Evolutionary conservation across 768 basidiomycete genomes (phyloP).

Genomic region (Tylopilus plumbeoviolaceoides): DNA sequence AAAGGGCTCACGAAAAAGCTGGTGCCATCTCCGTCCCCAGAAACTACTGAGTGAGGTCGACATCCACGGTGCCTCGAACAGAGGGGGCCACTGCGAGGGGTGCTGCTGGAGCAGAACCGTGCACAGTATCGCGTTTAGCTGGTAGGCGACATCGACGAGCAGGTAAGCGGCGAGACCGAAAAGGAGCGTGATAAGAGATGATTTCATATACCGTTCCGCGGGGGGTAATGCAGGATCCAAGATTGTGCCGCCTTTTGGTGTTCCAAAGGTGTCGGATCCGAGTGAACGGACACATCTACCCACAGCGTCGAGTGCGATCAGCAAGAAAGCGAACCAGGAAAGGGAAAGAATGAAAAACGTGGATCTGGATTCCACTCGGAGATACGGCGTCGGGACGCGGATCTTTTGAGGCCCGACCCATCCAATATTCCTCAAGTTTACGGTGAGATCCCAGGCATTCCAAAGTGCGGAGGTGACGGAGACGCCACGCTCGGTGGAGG

Average conservation of each 20-base stretch:
- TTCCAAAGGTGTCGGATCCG: slow-evolving; percentile 38
- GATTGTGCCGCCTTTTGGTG: slow-evolving; percentile 33
- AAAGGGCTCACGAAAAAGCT: slow-evolving; percentile 57
- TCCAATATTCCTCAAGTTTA: slow-evolving; percentile 27
- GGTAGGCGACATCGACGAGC: slow-evolving; percentile 42
- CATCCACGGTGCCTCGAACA: slow-evolving; percentile 55
- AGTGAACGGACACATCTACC: slow-evolving; percentile 18
- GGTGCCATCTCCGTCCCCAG: slow-evolving; percentile 69
- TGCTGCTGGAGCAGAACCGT: slow-evolving; percentile 45
- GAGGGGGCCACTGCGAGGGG: slow-evolving; percentile 57
- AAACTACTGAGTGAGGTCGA: slow-evolving; percentile 57
- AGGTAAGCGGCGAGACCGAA: slow-evolving; percentile 44
- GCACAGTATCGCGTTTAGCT: slow-evolving; percentile 40
- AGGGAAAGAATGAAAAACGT: slow-evolving; percentile 17
- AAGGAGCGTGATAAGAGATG: slow-evolving; percentile 40
- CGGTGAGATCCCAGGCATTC: slow-evolving; percentile 26
- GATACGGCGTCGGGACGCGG: slow-evolving; percentile 13
- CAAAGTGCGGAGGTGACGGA: slow-evolving; percentile 17
- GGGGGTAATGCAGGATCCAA: slow-evolving; percentile 32
- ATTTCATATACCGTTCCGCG: slow-evolving; percentile 36
- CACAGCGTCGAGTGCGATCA: slow-evolving; percentile 5
- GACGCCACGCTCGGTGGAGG: background rate
- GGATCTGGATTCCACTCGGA: slow-evolving; percentile 17
- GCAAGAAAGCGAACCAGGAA: slow-evolving; percentile 3
- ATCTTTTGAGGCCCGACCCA: slow-evolving; percentile 18